Percentiles rank a stretch among this genome's conserved stretches.
These are phyloP conservation scores for Haematococcus lacustris DNA, from an alignment of 139 green algal species.

Conservation along the genomic window DNA sequence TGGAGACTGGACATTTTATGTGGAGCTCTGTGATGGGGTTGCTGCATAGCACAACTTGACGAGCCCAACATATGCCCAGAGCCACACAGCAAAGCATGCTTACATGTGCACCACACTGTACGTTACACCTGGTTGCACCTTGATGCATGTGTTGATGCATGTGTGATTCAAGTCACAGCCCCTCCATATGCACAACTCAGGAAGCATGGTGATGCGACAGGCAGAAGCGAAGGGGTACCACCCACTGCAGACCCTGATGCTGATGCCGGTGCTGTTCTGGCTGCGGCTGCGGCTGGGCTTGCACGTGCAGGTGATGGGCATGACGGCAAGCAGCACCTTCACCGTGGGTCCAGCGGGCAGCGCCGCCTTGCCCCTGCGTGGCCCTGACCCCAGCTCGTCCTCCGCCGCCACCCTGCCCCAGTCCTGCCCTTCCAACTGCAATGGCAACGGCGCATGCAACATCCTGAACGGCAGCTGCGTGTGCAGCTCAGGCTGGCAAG, in stretches of 20 bases:
- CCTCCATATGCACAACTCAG: background rate
- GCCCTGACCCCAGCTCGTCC: background rate
- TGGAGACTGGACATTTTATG: background rate
- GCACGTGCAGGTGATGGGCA: slow-evolving; percentile 19
- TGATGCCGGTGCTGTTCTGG: background rate
- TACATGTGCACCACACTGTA: background rate
- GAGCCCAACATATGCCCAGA: background rate
- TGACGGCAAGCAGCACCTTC: slow-evolving; percentile 10
- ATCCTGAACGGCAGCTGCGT: slow-evolving; percentile 24
- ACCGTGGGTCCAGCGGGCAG: background rate
- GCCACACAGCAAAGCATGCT: background rate
- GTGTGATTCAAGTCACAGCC: too few species aligned
- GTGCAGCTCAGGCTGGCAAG: slow-evolving; percentile 24
- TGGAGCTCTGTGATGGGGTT: background rate
- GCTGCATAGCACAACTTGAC: background rate
- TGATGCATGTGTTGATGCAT: too few species aligned
- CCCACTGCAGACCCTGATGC: background rate
- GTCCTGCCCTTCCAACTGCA: slow-evolving; percentile 36
- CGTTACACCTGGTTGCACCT: background rate
- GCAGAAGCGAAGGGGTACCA: background rate
- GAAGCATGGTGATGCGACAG: too few species aligned
- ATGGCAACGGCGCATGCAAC: slow-evolving; percentile 36
- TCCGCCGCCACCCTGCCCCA: slow-evolving; percentile 28
- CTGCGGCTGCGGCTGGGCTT: background rate
- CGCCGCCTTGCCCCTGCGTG: background rate